Conservation (phyloP, 805 yeast species). For the Starmera amethionina region DNA sequence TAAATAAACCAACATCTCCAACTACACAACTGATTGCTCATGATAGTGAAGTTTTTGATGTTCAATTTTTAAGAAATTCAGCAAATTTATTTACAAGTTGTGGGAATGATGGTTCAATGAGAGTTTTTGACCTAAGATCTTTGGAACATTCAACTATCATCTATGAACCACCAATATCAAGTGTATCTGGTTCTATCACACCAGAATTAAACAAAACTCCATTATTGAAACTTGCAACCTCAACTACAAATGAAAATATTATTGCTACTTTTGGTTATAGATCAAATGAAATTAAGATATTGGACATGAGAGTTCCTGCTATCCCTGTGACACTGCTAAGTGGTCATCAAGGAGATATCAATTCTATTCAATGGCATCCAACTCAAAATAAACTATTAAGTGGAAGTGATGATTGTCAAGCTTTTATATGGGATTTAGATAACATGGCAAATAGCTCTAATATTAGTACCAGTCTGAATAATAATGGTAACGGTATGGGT, state of each 20-base stretch:
- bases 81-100: conserved; percentile 81
- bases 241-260: conserved; percentile 71
- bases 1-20: conserved; percentile 51
- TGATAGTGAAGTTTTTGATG: conserved; percentile 92
- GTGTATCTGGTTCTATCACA: conserved; percentile 1
- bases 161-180: conserved; percentile 56
- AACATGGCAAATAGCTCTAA: background rate
- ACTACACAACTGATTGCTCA: conserved; percentile 94
- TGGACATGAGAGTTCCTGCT: conserved; percentile 87
- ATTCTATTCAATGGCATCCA: conserved; percentile 83
- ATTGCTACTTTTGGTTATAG: conserved; percentile 75
- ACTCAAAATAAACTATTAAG: conserved; percentile 46
- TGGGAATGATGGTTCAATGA: conserved; percentile 90
- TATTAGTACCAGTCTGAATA: background rate
- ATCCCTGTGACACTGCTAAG: conserved; percentile 61
- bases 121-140: conserved; percentile 83
- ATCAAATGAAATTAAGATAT: conserved; percentile 51
- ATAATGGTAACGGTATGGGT: background rate
- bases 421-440: conserved; percentile 53
- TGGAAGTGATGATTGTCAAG: conserved; percentile 70
- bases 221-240: conserved; percentile 65
- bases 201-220: conserved; percentile 35
- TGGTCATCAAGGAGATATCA: conserved; percentile 60
- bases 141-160: conserved; percentile 92
- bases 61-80: conserved; percentile 66